Percentiles rank a stretch among this genome's conserved stretches.
Evolutionary conservation across 345 rosid genomes (phyloP).

Genomic region (Salix udensis): DNA sequence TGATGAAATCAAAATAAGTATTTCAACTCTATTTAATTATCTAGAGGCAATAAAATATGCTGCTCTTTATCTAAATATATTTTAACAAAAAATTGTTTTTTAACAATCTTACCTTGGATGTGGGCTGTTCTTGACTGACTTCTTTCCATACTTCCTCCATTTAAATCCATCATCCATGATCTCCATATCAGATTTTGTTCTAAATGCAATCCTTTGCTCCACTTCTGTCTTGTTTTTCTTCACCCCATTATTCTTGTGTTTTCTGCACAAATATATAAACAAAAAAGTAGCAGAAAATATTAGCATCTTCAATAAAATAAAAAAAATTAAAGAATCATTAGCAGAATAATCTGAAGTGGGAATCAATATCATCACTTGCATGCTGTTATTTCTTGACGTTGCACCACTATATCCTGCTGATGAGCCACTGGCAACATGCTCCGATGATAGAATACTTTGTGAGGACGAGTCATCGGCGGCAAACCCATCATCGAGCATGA

Average conservation of each 20-base stretch:
- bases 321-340: neutral
- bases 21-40: too few species aligned
- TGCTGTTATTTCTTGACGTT: slow-evolving; percentile 28
- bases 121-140: slow-evolving; percentile 76
- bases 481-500: slow-evolving; percentile 26
- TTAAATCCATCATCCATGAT: slow-evolving; percentile 88
- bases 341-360: neutral
- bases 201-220: slow-evolving; percentile 66
- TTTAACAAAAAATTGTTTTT: neutral
- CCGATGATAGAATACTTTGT: slow-evolving; percentile 35
- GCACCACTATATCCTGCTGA: slow-evolving; percentile 20
- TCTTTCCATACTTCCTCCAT: slow-evolving; percentile 96
- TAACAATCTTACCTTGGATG: slow-evolving; percentile 63
- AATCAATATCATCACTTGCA: slow-evolving; percentile 33
- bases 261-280: neutral
- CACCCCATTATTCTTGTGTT: slow-evolving; percentile 23
- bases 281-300: too few species aligned
- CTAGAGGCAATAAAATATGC: neutral
- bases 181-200: slow-evolving; percentile 72
- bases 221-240: slow-evolving; percentile 36
- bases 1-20: neutral
- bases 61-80: too few species aligned
- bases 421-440: slow-evolving; percentile 22
- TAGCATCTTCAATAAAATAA: neutral
- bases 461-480: slow-evolving; percentile 29